phyloP scores from a whole-genome alignment of 1,284 basidiomycete genomes.

The Ceratobasidium sp. region DNA sequence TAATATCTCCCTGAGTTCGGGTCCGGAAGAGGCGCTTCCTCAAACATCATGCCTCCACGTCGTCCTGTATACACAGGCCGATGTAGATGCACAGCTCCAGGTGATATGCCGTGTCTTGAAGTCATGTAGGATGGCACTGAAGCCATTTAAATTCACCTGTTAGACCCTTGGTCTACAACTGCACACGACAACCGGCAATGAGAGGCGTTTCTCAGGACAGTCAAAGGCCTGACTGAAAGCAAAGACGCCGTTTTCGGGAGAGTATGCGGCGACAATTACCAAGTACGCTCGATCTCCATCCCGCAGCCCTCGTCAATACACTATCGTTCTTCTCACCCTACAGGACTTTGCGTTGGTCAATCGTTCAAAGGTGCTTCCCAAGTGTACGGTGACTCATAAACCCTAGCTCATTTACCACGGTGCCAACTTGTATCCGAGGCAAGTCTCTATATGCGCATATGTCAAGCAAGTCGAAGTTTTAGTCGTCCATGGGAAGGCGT shows the following conservation, averaged over 20 bases:
- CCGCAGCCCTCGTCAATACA: constrained; percentile 5
- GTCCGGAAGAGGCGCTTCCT: too few relatives aligned
- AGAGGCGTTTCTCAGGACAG: constrained; percentile 87
- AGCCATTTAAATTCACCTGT: constrained; percentile 85
- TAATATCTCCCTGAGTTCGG: too few relatives aligned
- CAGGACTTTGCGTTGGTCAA: background rate
- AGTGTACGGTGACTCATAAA: background rate
- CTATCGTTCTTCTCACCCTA: too few relatives aligned
- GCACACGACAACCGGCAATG: constrained; percentile 92
- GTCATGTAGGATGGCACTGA: constrained; percentile 55
- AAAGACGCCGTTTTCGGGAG: constrained; percentile 97
- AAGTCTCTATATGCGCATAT: constrained; percentile 12
- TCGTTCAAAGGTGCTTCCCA: too few relatives aligned
- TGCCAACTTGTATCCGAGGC: too few relatives aligned
- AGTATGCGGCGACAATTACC: constrained; percentile 96
- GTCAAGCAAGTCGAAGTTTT: constrained; percentile 6
- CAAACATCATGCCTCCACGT: constrained; percentile 44
- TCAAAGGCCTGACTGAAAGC: constrained; percentile 87
- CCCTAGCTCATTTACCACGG: too few relatives aligned
- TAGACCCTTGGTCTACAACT: constrained; percentile 84
- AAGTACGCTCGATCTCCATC: constrained; percentile 56
- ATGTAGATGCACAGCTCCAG: constrained; percentile 46
- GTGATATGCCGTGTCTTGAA: constrained; percentile 27
- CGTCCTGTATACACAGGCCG: constrained; percentile 43
- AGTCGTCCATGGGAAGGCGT: too few relatives aligned